These are phyloP conservation scores for Ustilago crameri DNA, from an alignment of 1,284 basidiomycete genomes.

Conservation along the genomic window DNA sequence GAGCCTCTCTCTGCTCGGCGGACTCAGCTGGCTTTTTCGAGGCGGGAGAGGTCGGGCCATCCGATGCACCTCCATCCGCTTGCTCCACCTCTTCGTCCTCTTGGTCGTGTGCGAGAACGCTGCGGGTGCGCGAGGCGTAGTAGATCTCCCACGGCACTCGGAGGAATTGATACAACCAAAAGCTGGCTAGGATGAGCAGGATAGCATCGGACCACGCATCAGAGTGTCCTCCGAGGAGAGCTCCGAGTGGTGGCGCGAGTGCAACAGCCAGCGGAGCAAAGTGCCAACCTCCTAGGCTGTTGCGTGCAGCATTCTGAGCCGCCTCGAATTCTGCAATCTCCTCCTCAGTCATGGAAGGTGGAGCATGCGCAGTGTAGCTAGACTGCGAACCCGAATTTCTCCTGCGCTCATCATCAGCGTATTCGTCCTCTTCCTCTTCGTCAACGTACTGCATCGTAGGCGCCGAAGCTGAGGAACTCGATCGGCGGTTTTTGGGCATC, in stretches of 20 bases:
- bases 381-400: conserved; percentile 11
- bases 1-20: conserved; percentile 19
- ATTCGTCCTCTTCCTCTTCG: conserved; percentile 28
- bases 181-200: conserved; percentile 67
- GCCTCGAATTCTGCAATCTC: conserved; percentile 76
- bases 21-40: conserved; percentile 11
- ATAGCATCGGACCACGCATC: conserved; percentile 69
- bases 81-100: conserved; percentile 16
- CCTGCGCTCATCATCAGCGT: not conserved
- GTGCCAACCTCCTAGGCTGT: conserved; percentile 59
- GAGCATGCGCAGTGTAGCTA: conserved; percentile 12
- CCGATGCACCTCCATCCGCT: conserved; percentile 1
- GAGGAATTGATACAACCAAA: conserved; percentile 66
- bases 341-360: conserved; percentile 35
- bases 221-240: conserved; percentile 63
- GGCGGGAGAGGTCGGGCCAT: conserved; percentile 1
- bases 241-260: conserved; percentile 55
- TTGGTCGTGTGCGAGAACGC: conserved; percentile 55
- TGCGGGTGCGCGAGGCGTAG: conserved; percentile 49
- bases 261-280: conserved; percentile 58
- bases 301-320: conserved; percentile 69
- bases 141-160: conserved; percentile 53
- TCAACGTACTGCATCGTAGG: conserved; percentile 37
- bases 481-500: conserved; percentile 19
- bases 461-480: conserved; percentile 21